Evolutionary conservation across 495 filamentous ascomycete genomes (phyloP).

Genomic region (Lasiosphaeriaceae sp.): DNA sequence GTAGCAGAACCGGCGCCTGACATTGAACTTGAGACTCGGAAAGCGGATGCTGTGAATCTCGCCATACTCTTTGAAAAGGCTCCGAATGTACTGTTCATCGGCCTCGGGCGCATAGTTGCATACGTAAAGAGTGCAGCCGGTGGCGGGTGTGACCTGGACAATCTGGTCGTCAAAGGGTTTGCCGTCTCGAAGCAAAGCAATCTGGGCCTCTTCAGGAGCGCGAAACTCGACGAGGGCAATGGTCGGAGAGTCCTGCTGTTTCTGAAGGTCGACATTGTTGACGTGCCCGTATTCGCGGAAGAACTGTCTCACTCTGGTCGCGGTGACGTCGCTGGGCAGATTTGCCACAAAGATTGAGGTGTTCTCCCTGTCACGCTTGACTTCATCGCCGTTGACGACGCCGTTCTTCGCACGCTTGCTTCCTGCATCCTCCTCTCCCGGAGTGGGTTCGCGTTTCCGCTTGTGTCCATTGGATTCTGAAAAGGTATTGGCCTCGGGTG

Average conservation of each 20-base stretch:
- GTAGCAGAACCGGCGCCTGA: constrained; percentile 89
- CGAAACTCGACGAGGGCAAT: constrained; percentile 84
- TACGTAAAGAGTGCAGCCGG: constrained; percentile 77
- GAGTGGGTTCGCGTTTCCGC: constrained; percentile 60
- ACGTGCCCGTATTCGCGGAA: constrained; percentile 86
- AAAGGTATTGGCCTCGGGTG: constrained; percentile 19
- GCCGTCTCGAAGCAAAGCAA: constrained; percentile 73
- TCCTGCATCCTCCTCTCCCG: constrained; percentile 41
- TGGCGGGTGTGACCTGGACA: constrained; percentile 69
- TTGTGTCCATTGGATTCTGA: constrained; percentile 56
- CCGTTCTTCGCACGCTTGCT: constrained; percentile 58
- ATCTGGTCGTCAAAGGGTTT: constrained; percentile 67
- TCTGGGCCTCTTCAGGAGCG: constrained; percentile 69
- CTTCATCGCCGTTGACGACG: constrained; percentile 36
- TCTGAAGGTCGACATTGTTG: constrained; percentile 64
- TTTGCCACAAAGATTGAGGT: constrained; percentile 77
- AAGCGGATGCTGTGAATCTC: constrained; percentile 83
- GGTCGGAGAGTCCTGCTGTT: constrained; percentile 54
- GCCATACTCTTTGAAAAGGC: constrained; percentile 72
- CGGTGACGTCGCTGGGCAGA: constrained; percentile 63
- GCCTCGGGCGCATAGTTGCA: constrained; percentile 86
- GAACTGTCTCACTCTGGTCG: constrained; percentile 75
- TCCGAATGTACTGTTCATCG: constrained; percentile 74
- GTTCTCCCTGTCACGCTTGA: constrained; percentile 84
- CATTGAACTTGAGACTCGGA: constrained; percentile 85